These are phyloP conservation scores for Bertia moriformis DNA, from an alignment of 2,329 filamentous ascomycete species.

Conservation along the genomic window DNA sequence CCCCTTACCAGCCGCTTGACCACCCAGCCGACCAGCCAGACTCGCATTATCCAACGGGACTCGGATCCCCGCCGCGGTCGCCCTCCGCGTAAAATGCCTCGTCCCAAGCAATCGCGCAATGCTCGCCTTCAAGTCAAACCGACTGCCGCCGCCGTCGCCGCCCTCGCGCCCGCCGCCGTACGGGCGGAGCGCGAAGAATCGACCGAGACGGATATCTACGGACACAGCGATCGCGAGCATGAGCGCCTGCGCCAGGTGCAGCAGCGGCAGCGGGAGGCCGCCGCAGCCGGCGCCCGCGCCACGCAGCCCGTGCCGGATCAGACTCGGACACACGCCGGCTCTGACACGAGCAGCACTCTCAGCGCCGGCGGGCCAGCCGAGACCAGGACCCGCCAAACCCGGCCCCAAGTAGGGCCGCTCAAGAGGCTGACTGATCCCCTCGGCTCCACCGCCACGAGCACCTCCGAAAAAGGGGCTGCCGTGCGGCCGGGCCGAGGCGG, in stretches of 20 bases:
- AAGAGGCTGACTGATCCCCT: too few species aligned
- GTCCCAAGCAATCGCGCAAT: slow-evolving; percentile 14
- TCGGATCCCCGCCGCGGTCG: too few species aligned
- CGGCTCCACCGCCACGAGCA: too few species aligned
- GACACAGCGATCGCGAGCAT: slow-evolving; percentile 18
- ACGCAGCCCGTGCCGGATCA: neutral
- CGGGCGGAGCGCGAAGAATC: slow-evolving; percentile 2
- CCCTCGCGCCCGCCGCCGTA: slow-evolving; percentile 5
- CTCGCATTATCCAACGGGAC: too few species aligned
- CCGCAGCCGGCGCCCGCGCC: slow-evolving; percentile 3
- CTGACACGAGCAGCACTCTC: neutral
- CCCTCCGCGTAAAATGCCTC: too few species aligned
- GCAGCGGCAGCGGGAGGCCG: slow-evolving; percentile 6
- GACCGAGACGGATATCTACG: slow-evolving; percentile 15
- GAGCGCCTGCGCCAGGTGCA: slow-evolving; percentile 10
- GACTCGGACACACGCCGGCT: neutral
- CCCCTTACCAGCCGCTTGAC: too few species aligned
- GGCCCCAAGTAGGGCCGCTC: too few species aligned
- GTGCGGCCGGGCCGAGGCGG: too few species aligned
- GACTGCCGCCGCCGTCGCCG: slow-evolving; percentile 4
- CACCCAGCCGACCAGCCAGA: too few species aligned
- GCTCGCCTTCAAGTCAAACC: slow-evolving; percentile 8
- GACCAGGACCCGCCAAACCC: too few species aligned
- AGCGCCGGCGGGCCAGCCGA: too few species aligned
- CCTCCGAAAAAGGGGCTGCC: too few species aligned